These are phyloP conservation scores for Diaporthe vaccinii DNA, from an alignment of 2,329 filamentous ascomycete species.

Conservation along the genomic window DNA sequence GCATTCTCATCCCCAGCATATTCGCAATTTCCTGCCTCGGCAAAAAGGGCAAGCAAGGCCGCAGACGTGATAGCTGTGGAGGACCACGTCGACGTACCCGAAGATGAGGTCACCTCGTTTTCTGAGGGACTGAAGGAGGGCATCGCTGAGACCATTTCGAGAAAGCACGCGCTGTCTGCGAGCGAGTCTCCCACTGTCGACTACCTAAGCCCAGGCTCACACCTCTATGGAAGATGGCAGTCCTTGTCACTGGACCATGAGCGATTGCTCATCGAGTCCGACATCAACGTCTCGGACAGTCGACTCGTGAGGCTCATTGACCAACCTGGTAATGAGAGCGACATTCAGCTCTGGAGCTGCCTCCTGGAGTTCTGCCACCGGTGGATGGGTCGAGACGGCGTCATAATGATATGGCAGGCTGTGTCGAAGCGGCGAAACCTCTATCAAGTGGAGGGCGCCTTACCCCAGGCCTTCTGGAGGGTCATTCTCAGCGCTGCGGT, in stretches of 20 bases:
- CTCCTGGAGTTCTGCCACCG: constrained; percentile 49
- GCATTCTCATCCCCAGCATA: constrained; percentile 24
- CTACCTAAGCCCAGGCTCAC: constrained; percentile 37
- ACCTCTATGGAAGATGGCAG: constrained; percentile 47
- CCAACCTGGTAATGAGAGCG: constrained; percentile 45
- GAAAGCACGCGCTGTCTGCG: background rate
- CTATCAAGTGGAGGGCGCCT: constrained; percentile 43
- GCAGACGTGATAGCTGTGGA: constrained; percentile 36
- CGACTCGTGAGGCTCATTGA: constrained; percentile 44
- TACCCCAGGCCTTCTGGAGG: constrained; percentile 48
- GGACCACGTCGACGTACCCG: constrained; percentile 17
- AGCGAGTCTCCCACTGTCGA: background rate
- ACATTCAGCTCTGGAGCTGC: constrained; percentile 50
- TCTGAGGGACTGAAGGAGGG: constrained; percentile 35
- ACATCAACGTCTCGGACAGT: constrained; percentile 38
- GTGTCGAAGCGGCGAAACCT: constrained; percentile 45
- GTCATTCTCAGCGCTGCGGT: constrained; percentile 52
- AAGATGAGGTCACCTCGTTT: constrained; percentile 33
- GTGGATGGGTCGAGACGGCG: constrained; percentile 44
- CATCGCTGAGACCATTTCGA: constrained; percentile 31
- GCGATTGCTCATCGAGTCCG: constrained; percentile 46
- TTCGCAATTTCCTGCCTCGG: constrained; percentile 2
- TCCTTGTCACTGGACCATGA: constrained; percentile 45
- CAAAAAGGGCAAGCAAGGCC: constrained; percentile 33
- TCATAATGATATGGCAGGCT: constrained; percentile 47